Evolutionary conservation across 2,329 filamentous ascomycete species (phyloP).

Genomic region (Chalaropsis thielavioides): DNA sequence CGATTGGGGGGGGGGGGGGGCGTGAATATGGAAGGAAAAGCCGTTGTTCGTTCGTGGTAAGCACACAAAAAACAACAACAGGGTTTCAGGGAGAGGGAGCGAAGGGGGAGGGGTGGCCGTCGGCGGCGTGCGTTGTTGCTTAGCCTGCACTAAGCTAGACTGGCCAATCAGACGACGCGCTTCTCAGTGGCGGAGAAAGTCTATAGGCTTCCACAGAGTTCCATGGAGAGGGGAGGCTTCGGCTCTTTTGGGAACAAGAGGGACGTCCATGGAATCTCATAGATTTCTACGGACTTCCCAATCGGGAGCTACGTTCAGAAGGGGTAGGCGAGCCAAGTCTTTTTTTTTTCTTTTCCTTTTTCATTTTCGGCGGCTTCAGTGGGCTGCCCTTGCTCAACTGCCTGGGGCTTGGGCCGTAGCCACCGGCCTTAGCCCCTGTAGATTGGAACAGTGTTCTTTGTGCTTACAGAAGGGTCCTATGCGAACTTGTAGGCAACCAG

Average conservation of each 20-base stretch:
- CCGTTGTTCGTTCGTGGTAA: not conserved
- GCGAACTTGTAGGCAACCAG: not conserved
- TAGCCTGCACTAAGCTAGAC: not conserved
- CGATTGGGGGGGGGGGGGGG: no score
- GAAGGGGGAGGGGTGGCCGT: not conserved
- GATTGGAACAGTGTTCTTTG: no score
- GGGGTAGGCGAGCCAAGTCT: no score
- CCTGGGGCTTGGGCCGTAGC: no score
- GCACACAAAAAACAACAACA: not conserved
- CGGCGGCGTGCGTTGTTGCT: not conserved
- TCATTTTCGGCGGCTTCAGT: not conserved
- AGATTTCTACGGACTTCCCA: not conserved
- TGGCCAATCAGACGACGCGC: not conserved
- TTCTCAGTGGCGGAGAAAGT: not conserved
- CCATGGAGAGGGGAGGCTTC: not conserved
- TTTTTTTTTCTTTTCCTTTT: not conserved
- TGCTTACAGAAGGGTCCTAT: not conserved
- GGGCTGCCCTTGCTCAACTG: not conserved
- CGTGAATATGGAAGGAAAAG: no score
- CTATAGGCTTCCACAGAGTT: not conserved
- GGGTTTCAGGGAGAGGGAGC: not conserved
- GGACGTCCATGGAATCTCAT: conserved; percentile 2
- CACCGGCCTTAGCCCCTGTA: not conserved
- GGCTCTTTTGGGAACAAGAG: conserved; percentile 2
- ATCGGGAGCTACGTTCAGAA: not conserved